Conservation (phyloP, 2,329 filamentous ascomycete species). For the Penicillium oxalicum region DNA sequence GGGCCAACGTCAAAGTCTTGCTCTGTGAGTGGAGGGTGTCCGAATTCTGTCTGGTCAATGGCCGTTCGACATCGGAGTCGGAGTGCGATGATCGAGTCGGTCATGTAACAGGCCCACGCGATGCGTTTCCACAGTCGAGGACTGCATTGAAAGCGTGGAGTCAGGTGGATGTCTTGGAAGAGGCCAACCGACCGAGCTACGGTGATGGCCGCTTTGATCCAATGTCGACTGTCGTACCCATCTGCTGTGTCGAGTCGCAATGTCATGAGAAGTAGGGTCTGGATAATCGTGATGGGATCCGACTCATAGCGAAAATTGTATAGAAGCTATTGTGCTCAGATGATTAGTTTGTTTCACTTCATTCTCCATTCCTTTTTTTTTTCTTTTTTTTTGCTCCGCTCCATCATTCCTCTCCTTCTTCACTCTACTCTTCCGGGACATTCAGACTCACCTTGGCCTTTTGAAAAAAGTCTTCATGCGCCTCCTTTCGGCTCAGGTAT, state of each 20-base stretch:
- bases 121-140: constrained; percentile 10
- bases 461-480: constrained; percentile 74
- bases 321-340: constrained; percentile 1
- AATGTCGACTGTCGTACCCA: constrained; percentile 11
- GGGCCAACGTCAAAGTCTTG: constrained; percentile 9
- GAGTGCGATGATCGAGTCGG: constrained; percentile 11
- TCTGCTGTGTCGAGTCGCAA: constrained; percentile 11
- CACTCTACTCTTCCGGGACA: neutral
- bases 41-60: constrained; percentile 7
- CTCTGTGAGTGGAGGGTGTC: constrained; percentile 9
- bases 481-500: constrained; percentile 65
- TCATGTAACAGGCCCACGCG: constrained; percentile 13
- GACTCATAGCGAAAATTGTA: constrained; percentile 10
- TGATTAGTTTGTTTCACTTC: neutral
- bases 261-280: constrained; percentile 11
- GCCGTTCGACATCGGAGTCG: constrained; percentile 9
- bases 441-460: constrained; percentile 40
- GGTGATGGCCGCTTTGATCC: constrained; percentile 10
- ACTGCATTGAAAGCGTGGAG: constrained; percentile 1
- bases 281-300: constrained; percentile 7
- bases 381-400: too few relatives aligned
- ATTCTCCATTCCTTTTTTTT: too few relatives aligned
- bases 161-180: constrained; percentile 6
- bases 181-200: constrained; percentile 11
- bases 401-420: too few relatives aligned